These are phyloP conservation scores for Zygoascus bituminiphila DNA, from an alignment of 805 yeast genomes.

Conservation along the genomic window DNA sequence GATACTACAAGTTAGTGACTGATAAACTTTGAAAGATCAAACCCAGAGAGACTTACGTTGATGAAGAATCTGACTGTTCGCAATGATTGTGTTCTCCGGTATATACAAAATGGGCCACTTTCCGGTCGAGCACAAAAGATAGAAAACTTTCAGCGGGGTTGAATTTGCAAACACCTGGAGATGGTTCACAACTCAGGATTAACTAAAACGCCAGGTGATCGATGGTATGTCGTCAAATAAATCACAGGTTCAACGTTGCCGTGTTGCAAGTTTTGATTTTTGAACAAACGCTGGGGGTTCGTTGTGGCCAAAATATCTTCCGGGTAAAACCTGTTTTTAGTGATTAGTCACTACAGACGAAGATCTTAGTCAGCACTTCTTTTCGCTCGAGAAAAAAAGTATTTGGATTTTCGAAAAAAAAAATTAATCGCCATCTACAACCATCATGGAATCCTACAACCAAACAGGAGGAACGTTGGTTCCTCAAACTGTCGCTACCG, in stretches of 20 bases:
- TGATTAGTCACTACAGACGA: too few relatives aligned
- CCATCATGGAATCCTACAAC: neutral
- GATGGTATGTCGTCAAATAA: neutral
- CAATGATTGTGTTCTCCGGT: too few relatives aligned
- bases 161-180: neutral
- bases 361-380: neutral
- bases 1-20: neutral
- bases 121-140: too few relatives aligned
- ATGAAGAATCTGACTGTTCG: too few relatives aligned
- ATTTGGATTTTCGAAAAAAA: neutral
- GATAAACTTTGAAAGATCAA: too few relatives aligned
- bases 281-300: too few relatives aligned
- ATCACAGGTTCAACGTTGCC: neutral
- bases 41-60: too few relatives aligned
- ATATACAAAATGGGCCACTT: too few relatives aligned
- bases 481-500: conserved; percentile 49
- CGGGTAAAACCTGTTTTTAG: too few relatives aligned
- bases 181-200: neutral
- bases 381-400: neutral
- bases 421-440: neutral
- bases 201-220: neutral
- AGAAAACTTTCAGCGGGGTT: too few relatives aligned
- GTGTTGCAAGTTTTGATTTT: neutral
- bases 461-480: conserved; percentile 3
- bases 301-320: too few relatives aligned